Evolutionary conservation across 148 eudicot genomes (phyloP).

Genomic region (Fagopyrum esculentum): DNA sequence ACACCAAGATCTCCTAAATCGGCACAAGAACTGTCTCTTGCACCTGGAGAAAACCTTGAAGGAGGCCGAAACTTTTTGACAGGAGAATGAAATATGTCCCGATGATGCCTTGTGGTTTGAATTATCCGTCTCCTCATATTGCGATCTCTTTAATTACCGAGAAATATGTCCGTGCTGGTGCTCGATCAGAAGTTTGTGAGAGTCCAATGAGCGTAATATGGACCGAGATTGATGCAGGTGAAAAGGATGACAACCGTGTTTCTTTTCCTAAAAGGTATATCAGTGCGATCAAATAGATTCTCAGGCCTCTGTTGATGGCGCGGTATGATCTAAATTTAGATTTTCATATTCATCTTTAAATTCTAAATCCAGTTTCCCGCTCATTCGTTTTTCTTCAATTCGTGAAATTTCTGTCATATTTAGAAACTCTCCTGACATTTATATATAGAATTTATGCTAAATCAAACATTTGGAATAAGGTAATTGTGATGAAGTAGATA

Average conservation of each 20-base stretch:
- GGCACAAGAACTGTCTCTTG: slow-evolving; percentile 23
- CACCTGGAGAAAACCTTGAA: slow-evolving; percentile 26
- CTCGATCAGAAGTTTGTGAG: slow-evolving; percentile 10
- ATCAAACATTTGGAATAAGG: background rate
- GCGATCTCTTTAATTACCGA: slow-evolving; percentile 9
- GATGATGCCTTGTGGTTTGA: background rate
- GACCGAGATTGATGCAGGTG: too few relatives aligned
- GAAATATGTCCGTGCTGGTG: slow-evolving; percentile 9
- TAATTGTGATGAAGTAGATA: background rate
- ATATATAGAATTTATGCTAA: background rate
- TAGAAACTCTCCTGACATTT: background rate
- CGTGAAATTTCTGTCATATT: background rate
- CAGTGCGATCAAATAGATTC: too few relatives aligned
- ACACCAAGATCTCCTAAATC: slow-evolving; percentile 34
- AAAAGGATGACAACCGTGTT: too few relatives aligned
- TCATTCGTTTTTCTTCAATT: background rate
- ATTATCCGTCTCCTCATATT: background rate
- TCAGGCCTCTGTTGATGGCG: too few relatives aligned
- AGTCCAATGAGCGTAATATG: slow-evolving; percentile 12
- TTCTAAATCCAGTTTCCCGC: background rate
- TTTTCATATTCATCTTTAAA: background rate
- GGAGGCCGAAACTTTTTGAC: slow-evolving; percentile 50
- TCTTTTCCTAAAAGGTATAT: too few relatives aligned
- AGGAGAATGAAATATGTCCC: slow-evolving; percentile 32
- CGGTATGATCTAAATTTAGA: too few relatives aligned